Percentiles rank a stretch among this genome's conserved stretches.
These are phyloP conservation scores for Daldinia childiae DNA, from an alignment of 495 filamentous ascomycete genomes.

Conservation along the genomic window DNA sequence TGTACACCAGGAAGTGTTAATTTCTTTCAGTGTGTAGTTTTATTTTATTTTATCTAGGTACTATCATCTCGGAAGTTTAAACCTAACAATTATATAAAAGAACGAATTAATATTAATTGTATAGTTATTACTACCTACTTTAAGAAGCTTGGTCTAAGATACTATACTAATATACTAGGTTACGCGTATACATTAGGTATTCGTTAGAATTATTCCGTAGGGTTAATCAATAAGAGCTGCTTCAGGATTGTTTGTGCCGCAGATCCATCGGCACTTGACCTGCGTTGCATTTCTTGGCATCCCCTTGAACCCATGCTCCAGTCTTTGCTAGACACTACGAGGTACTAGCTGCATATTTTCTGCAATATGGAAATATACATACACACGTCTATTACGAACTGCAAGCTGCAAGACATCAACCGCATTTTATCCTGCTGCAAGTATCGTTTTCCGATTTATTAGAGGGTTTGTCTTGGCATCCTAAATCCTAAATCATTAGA, in stretches of 20 bases:
- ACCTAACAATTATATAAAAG: not conserved
- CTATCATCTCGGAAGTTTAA: not conserved
- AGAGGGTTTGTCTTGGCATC: conserved; percentile 10
- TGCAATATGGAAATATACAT: conserved; percentile 23
- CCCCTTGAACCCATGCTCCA: conserved; percentile 15
- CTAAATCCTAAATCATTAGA: conserved; percentile 15
- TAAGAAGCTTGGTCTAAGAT: not conserved
- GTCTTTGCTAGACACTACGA: conserved; percentile 17
- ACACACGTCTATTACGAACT: conserved; percentile 11
- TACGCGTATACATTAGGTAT: not conserved
- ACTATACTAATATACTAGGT: not conserved
- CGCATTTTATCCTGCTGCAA: conserved; percentile 16
- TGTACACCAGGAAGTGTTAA: not conserved
- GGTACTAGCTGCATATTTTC: conserved; percentile 25
- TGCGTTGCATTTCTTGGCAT: conserved; percentile 27
- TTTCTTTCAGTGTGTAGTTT: not conserved
- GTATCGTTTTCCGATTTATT: not conserved
- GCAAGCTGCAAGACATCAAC: conserved; percentile 14
- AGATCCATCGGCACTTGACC: conserved; percentile 40
- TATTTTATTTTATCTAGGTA: not conserved
- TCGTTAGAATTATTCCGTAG: conserved; percentile 7
- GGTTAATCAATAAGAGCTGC: conserved; percentile 25
- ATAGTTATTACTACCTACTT: not conserved
- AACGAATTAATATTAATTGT: not conserved
- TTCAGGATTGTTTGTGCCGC: conserved; percentile 19